These are phyloP conservation scores for Coemansia sp. DNA, from an alignment of 192 early-diverging fungal genomes.

Conservation along the genomic window DNA sequence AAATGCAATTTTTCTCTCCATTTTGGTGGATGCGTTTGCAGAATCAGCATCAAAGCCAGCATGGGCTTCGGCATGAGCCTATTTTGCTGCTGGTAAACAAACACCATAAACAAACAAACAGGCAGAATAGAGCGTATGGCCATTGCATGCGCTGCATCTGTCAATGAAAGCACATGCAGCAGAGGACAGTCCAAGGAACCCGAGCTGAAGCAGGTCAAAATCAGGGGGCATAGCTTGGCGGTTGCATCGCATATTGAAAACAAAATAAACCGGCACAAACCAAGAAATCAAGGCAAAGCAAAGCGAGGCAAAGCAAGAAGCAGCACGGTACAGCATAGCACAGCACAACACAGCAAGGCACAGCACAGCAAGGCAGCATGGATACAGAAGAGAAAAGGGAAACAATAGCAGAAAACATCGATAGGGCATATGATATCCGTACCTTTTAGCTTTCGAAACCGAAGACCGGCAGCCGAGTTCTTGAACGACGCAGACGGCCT, in stretches of 20 bases:
- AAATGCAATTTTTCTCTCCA: not conserved
- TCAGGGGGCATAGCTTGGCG: not conserved
- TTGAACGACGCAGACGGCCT: conserved; percentile 43
- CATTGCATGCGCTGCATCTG: not conserved
- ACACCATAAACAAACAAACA: not conserved
- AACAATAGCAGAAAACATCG: not conserved
- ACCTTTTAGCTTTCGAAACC: conserved; percentile 50
- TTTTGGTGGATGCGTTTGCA: not conserved
- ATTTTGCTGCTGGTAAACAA: not conserved
- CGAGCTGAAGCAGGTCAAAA: not conserved
- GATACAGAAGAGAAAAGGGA: not conserved
- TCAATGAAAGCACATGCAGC: not conserved
- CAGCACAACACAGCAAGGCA: not conserved
- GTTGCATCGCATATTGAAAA: not conserved
- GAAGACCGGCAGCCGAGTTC: conserved; percentile 30
- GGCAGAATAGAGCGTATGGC: not conserved
- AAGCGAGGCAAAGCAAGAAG: conserved; percentile 2
- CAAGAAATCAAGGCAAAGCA: not conserved
- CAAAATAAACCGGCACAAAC: not conserved
- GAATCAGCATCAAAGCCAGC: not conserved
- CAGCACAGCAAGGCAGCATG: not conserved
- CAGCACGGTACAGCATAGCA: not conserved
- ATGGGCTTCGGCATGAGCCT: too few species aligned
- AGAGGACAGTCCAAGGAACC: not conserved
- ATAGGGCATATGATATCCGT: conserved; percentile 10